Conservation (phyloP, 331 rosid species). For the Dryas integrifolia region DNA sequence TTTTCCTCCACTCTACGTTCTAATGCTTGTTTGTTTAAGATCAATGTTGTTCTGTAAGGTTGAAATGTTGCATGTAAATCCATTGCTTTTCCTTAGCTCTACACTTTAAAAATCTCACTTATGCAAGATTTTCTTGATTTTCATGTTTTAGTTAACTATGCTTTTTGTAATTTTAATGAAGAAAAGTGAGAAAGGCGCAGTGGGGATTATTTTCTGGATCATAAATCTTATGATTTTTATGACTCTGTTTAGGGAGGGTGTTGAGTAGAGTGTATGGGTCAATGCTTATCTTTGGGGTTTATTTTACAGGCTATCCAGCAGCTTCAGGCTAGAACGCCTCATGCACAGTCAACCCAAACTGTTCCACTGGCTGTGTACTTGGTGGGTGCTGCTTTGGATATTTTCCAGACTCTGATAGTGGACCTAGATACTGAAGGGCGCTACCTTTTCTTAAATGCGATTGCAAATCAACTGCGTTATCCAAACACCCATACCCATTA, state of each 20-base stretch:
- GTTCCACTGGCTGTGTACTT: constrained; percentile 68
- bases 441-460: constrained; percentile 94
- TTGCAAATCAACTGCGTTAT: constrained; percentile 95
- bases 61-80: background rate
- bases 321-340: constrained; percentile 71
- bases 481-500: constrained; percentile 96
- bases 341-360: constrained; percentile 56
- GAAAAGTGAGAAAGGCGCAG: background rate
- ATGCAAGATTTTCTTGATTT: background rate
- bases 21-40: background rate
- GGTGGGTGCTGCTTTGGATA: constrained; percentile 92
- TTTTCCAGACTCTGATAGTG: constrained; percentile 65
- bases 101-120: background rate
- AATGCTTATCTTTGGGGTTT: constrained; percentile 21
- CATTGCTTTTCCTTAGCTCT: background rate
- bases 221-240: background rate
- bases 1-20: background rate
- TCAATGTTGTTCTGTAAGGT: background rate
- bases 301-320: constrained; percentile 85
- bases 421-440: constrained; percentile 98
- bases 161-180: background rate
- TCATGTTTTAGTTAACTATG: background rate
- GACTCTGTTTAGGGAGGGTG: background rate
- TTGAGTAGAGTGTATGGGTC: background rate
- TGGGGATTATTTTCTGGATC: background rate